Conservation (phyloP, 1,284 basidiomycete species). For the Ceratobasidium sp. region DNA sequence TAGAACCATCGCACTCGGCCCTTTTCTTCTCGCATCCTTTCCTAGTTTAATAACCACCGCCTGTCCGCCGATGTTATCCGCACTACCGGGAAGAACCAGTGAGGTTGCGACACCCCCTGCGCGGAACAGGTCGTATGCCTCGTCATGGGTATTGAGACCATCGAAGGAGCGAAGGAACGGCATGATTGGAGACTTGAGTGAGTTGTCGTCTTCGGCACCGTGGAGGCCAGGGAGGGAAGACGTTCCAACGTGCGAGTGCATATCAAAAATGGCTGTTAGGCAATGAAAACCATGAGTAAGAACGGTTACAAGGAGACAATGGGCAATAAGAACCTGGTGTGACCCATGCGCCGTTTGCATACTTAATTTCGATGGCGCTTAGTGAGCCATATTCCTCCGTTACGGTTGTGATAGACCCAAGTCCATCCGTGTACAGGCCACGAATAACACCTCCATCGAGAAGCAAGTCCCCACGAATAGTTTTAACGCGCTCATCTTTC, state of each 20-base stretch:
- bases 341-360: conserved; percentile 61
- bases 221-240: conserved; percentile 44
- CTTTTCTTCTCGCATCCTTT: conserved; percentile 57
- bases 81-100: conserved; percentile 62
- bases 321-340: conserved; percentile 57
- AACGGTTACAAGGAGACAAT: background rate
- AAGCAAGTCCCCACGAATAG: conserved; percentile 52
- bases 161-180: conserved; percentile 64
- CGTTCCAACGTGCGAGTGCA: conserved; percentile 57
- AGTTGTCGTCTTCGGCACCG: conserved; percentile 57
- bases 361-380: conserved; percentile 49
- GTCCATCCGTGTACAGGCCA: conserved; percentile 48
- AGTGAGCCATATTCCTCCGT: background rate
- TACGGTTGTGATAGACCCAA: conserved; percentile 38
- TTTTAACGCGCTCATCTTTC: conserved; percentile 62
- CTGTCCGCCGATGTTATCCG: conserved; percentile 53
- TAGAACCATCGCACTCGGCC: conserved; percentile 59
- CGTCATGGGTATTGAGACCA: conserved; percentile 65
- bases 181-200: conserved; percentile 57
- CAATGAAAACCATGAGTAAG: too few species aligned
- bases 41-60: conserved; percentile 66
- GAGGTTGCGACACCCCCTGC: conserved; percentile 65
- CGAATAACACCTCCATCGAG: conserved; percentile 63
- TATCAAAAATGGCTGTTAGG: conserved; percentile 49
- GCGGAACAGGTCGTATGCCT: conserved; percentile 60